Evolutionary conservation across 1,284 basidiomycete genomes (phyloP).

Genomic region (Malassezia psittaci): DNA sequence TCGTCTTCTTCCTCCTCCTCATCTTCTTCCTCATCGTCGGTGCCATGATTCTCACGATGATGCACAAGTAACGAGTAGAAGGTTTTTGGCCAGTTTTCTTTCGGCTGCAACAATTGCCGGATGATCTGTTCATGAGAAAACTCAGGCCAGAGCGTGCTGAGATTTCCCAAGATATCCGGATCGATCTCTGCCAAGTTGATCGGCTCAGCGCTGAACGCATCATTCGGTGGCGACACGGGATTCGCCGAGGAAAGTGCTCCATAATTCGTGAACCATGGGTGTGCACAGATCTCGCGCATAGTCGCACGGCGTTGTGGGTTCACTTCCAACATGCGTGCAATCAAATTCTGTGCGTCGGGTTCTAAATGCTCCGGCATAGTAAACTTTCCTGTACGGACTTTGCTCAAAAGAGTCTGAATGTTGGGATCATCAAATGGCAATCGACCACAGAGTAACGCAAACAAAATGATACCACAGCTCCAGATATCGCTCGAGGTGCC

Average conservation of each 20-base stretch:
- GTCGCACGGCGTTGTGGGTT: slow-evolving; percentile 74
- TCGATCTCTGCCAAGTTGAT: slow-evolving; percentile 56
- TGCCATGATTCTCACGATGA: slow-evolving; percentile 42
- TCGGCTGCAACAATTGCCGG: slow-evolving; percentile 26
- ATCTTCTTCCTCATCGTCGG: slow-evolving; percentile 42
- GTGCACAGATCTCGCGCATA: slow-evolving; percentile 71
- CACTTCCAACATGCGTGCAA: slow-evolving; percentile 75
- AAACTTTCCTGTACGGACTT: slow-evolving; percentile 72
- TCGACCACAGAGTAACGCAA: slow-evolving; percentile 76
- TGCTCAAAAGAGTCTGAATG: slow-evolving; percentile 64
- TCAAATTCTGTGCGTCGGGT: slow-evolving; percentile 66
- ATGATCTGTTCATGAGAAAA: slow-evolving; percentile 31
- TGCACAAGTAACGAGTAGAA: slow-evolving; percentile 44
- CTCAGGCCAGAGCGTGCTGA: slow-evolving; percentile 72
- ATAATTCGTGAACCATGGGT: slow-evolving; percentile 75
- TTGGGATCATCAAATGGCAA: slow-evolving; percentile 91
- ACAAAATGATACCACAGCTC: slow-evolving; percentile 95
- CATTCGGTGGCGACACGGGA: slow-evolving; percentile 34
- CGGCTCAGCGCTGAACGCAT: slow-evolving; percentile 48
- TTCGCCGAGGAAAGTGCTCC: slow-evolving; percentile 46
- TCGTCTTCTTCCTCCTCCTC: slow-evolving; percentile 19
- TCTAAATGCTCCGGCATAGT: slow-evolving; percentile 69
- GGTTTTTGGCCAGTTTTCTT: slow-evolving; percentile 44
- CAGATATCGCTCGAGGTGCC: slow-evolving; percentile 87
- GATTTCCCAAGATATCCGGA: slow-evolving; percentile 75